Percentiles rank a stretch among this genome's conserved stretches.
Conservation (phyloP, 2,329 filamentous ascomycete genomes). For the Teratosphaeria nubilosa region DNA sequence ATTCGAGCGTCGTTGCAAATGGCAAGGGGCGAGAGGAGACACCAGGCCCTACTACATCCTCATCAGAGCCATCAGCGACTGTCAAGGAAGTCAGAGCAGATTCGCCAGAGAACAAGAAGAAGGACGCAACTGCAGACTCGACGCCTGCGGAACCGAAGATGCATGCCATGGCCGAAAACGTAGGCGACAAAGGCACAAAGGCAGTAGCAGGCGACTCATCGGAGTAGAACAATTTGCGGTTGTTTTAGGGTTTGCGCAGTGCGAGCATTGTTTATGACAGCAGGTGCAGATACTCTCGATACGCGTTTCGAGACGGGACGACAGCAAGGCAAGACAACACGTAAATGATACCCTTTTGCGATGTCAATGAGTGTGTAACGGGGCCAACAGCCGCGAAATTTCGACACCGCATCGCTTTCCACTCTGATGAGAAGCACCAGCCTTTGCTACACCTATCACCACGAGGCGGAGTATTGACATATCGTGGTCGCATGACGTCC, state of each 20-base stretch:
- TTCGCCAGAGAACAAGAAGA: slow-evolving; percentile 21
- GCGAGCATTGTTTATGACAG: background rate
- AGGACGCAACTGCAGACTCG: background rate
- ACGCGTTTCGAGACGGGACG: background rate
- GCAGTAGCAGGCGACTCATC: background rate
- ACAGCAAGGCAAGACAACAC: background rate
- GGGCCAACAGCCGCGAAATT: background rate
- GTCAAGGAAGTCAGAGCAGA: background rate
- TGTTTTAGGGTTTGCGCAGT: background rate
- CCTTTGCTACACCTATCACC: background rate
- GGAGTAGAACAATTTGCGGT: background rate
- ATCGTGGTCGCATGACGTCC: background rate
- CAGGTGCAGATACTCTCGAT: background rate
- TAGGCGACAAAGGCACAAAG: slow-evolving; percentile 3
- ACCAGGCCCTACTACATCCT: slow-evolving; percentile 31
- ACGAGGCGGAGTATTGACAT: background rate
- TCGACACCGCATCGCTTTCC: background rate
- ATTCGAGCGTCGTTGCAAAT: slow-evolving; percentile 3
- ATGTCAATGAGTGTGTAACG: background rate
- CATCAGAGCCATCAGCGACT: slow-evolving; percentile 1
- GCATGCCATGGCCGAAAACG: slow-evolving; percentile 5
- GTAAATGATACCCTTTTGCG: slow-evolving; percentile 4
- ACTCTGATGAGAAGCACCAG: background rate
- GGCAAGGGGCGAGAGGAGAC: slow-evolving; percentile 41
- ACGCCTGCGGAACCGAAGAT: slow-evolving; percentile 22